Evolutionary conservation across 2,329 filamentous ascomycete genomes (phyloP).

Genomic region (Talaromyces pinophilus): DNA sequence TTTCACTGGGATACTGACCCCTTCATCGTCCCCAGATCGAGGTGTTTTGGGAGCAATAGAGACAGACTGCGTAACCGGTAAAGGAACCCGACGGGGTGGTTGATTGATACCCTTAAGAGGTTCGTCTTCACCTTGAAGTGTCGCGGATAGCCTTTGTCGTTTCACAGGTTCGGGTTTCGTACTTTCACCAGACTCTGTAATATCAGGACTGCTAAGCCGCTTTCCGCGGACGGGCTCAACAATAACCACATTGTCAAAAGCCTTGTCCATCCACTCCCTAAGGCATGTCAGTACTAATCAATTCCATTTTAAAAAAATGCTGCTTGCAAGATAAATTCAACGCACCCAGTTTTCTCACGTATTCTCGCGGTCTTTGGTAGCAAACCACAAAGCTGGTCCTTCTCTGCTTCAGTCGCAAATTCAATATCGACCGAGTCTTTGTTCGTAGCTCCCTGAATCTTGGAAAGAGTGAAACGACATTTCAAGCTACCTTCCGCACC

Average conservation of each 20-base stretch:
- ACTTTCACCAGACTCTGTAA: constrained; percentile 20
- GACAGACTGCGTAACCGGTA: constrained; percentile 7
- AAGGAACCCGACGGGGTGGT: constrained; percentile 20
- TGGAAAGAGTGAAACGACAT: constrained; percentile 33
- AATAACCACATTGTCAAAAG: constrained; percentile 30
- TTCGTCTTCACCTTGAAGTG: constrained; percentile 31
- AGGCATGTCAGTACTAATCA: constrained; percentile 23
- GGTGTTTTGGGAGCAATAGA: constrained; percentile 21
- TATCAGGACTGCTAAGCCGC: constrained; percentile 22
- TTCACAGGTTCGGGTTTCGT: constrained; percentile 25
- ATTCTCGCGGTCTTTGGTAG: constrained; percentile 26
- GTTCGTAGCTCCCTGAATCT: constrained; percentile 24
- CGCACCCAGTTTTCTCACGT: constrained; percentile 32
- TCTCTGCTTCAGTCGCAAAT: constrained; percentile 29
- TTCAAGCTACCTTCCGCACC: constrained; percentile 32
- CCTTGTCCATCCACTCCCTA: constrained; percentile 39
- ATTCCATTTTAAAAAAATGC: not conserved
- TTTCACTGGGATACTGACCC: constrained; percentile 35
- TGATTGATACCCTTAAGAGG: constrained; percentile 22
- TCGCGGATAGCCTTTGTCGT: constrained; percentile 36
- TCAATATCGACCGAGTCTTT: constrained; percentile 33
- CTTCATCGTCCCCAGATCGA: constrained; percentile 21
- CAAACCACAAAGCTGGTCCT: constrained; percentile 27
- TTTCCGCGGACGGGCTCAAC: constrained; percentile 24
- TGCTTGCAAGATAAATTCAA: not conserved